Conservation (phyloP, 1,139 yeast species). For the Saccharomyces hybrid region DNA sequence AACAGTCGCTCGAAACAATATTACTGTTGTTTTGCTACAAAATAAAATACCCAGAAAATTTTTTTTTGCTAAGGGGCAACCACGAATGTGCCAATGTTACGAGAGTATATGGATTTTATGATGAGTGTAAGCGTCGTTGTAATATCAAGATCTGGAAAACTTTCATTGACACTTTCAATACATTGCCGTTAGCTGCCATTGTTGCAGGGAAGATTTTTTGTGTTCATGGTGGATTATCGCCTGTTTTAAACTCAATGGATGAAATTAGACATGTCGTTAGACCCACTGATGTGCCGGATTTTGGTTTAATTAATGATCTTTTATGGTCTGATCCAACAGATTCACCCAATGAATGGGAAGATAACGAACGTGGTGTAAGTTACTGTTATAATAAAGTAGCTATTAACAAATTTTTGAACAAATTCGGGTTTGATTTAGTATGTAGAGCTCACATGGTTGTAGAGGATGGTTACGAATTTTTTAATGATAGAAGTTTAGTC, state of each 20-base stretch:
- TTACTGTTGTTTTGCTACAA: constrained; percentile 78
- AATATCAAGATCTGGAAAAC: constrained; percentile 90
- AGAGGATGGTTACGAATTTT: constrained; percentile 96
- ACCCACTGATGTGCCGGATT: constrained; percentile 96
- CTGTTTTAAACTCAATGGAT: constrained; percentile 82
- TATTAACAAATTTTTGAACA: constrained; percentile 77
- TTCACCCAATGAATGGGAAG: constrained; percentile 94
- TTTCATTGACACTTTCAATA: constrained; percentile 88
- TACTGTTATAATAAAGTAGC: constrained; percentile 92
- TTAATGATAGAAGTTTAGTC: constrained; percentile 85
- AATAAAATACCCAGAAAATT: constrained; percentile 93
- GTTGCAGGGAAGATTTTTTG: constrained; percentile 95
- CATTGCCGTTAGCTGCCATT: constrained; percentile 89
- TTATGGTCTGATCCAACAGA: constrained; percentile 97
- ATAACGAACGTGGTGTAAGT: constrained; percentile 95
- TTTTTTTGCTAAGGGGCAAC: constrained; percentile 84
- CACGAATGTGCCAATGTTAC: constrained; percentile 97
- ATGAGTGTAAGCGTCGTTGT: constrained; percentile 91
- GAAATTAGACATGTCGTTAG: constrained; percentile 86
- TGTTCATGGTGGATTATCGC: constrained; percentile 95
- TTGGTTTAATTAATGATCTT: constrained; percentile 83
- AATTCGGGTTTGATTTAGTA: constrained; percentile 87
- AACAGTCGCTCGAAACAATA: constrained; percentile 87
- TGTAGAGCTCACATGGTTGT: constrained; percentile 99
- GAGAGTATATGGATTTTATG: constrained; percentile 91